Conservation (phyloP, 1,284 basidiomycete species). For the Rhodotorula sp. region DNA sequence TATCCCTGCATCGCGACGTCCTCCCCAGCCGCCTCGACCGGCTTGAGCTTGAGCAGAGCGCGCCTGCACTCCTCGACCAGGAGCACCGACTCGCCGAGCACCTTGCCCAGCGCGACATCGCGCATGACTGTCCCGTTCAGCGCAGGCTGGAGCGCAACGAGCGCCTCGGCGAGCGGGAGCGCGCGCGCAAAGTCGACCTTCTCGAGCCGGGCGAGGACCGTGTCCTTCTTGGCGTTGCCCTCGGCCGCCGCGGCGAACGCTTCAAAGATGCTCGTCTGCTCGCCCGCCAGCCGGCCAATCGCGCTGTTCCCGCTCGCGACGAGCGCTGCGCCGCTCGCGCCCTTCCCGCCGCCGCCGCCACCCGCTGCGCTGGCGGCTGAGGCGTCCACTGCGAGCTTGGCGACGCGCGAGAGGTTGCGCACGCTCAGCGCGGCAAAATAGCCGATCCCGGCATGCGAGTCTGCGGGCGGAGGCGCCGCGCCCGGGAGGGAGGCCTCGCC, state of each 20-base stretch:
- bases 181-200: constrained; percentile 31
- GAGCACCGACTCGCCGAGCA: constrained; percentile 32
- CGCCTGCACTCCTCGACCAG: constrained; percentile 16
- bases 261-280: constrained; percentile 38
- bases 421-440: constrained; percentile 40
- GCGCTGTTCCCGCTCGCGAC: constrained; percentile 30
- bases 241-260: constrained; percentile 33
- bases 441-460: constrained; percentile 2
- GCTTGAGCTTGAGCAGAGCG: not conserved
- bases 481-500: constrained; percentile 21
- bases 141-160: constrained; percentile 16
- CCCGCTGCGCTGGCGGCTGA: constrained; percentile 1
- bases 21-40: not conserved
- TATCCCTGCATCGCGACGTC: constrained; percentile 12
- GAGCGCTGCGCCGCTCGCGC: constrained; percentile 7
- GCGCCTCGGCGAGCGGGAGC: constrained; percentile 18
- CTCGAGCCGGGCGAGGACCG: constrained; percentile 30
- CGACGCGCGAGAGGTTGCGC: constrained; percentile 38
- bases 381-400: constrained; percentile 30
- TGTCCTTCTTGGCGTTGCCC: constrained; percentile 13
- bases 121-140: constrained; percentile 26
- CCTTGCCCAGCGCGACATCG: constrained; percentile 36
- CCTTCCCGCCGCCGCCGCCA: not conserved
- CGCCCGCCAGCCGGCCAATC: constrained; percentile 28
- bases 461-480: constrained; percentile 8